phyloP scores from a whole-genome alignment of 164 flowering plant genomes.

The Aristolochia californica region DNA sequence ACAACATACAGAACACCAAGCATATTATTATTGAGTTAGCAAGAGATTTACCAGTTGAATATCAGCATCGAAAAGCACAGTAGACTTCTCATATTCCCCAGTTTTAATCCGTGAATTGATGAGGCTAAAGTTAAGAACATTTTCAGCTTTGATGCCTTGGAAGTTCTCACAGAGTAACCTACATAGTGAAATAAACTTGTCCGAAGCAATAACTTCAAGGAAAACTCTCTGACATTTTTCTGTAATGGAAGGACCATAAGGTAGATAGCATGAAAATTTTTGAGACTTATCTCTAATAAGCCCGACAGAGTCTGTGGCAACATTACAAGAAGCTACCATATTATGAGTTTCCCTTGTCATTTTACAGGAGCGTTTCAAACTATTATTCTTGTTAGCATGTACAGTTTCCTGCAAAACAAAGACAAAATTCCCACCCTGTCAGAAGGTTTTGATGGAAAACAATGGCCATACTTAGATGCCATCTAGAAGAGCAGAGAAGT shows the following conservation, averaged over 20 bases:
- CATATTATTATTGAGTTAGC: background rate
- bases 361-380: background rate
- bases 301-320: slow-evolving; percentile 7
- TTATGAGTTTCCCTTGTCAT: too few species aligned
- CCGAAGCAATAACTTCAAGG: slow-evolving; percentile 35
- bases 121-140: slow-evolving; percentile 31
- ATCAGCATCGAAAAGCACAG: slow-evolving; percentile 54
- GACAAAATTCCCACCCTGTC: background rate
- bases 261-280: slow-evolving; percentile 11
- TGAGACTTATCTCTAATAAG: slow-evolving; percentile 14
- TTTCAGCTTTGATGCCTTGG: slow-evolving; percentile 43
- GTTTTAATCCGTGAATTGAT: slow-evolving; percentile 56
- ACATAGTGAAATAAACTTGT: slow-evolving; percentile 50
- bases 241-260: slow-evolving; percentile 14
- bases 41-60: slow-evolving; percentile 45
- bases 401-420: background rate
- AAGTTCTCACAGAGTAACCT: slow-evolving; percentile 56
- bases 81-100: slow-evolving; percentile 54
- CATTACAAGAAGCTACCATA: slow-evolving; percentile 4
- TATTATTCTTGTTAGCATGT: background rate
- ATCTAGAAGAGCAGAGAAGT: too few species aligned
- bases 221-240: slow-evolving; percentile 41
- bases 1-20: background rate
- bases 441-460: background rate
- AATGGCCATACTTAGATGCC: background rate